phyloP scores from a whole-genome alignment of 2,329 filamentous ascomycete genomes.

The Eurotiales sp. region DNA sequence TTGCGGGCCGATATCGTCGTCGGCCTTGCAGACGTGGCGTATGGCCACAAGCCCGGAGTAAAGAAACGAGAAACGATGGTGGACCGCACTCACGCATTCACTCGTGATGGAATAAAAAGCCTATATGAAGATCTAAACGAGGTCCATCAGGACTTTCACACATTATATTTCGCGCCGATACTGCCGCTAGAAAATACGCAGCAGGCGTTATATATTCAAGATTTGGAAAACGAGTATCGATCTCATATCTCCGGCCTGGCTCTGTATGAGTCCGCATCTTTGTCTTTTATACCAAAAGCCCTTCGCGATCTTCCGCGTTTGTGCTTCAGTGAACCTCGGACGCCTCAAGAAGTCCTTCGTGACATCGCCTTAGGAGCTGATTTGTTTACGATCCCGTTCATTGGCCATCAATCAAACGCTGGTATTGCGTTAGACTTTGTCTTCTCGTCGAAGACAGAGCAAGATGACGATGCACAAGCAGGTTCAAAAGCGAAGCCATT shows the following conservation, averaged over 20 bases:
- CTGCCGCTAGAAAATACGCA: slow-evolving; percentile 70
- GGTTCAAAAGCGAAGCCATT: slow-evolving; percentile 45
- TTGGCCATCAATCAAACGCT: slow-evolving; percentile 70
- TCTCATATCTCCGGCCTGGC: slow-evolving; percentile 65
- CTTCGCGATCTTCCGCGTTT: slow-evolving; percentile 67
- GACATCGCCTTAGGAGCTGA: slow-evolving; percentile 77
- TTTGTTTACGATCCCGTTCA: slow-evolving; percentile 71
- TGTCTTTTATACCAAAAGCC: slow-evolving; percentile 62
- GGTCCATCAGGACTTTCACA: slow-evolving; percentile 9
- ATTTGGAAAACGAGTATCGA: slow-evolving; percentile 62
- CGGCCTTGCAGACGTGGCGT: slow-evolving; percentile 69
- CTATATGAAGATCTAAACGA: slow-evolving; percentile 34
- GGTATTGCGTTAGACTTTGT: slow-evolving; percentile 78
- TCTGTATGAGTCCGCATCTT: slow-evolving; percentile 68
- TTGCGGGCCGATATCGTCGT: slow-evolving; percentile 78
- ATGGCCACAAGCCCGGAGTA: slow-evolving; percentile 55
- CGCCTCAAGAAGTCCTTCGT: slow-evolving; percentile 72
- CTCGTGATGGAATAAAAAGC: slow-evolving; percentile 61
- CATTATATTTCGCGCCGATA: slow-evolving; percentile 62
- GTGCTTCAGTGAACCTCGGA: slow-evolving; percentile 65
- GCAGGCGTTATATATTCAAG: slow-evolving; percentile 76
- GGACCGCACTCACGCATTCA: slow-evolving; percentile 79
- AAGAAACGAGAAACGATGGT: slow-evolving; percentile 81
- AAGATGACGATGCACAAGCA: slow-evolving; percentile 14
- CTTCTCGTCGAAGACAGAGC: slow-evolving; percentile 54